phyloP scores from a whole-genome alignment of 2,329 filamentous ascomycete genomes.

The Phaeoacremonium minimum region DNA sequence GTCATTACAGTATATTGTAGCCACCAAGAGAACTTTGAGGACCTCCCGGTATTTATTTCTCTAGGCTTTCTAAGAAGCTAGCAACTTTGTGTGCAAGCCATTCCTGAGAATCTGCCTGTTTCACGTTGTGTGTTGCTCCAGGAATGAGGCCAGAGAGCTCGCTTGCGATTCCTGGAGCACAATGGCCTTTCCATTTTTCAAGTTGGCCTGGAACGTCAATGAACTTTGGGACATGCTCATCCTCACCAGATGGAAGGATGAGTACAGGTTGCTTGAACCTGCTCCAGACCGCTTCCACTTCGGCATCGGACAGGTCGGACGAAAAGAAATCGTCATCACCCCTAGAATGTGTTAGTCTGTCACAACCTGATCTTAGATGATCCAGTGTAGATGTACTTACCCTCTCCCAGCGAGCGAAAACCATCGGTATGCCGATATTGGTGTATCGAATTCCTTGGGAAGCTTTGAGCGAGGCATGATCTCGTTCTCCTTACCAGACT shows the following conservation, averaged over 20 bases:
- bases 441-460: slow-evolving; percentile 32
- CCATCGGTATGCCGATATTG: slow-evolving; percentile 50
- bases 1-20: no score
- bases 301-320: slow-evolving; percentile 60
- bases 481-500: slow-evolving; percentile 47
- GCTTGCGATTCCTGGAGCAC: slow-evolving; percentile 37
- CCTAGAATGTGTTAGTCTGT: slow-evolving; percentile 23
- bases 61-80: slow-evolving; percentile 34
- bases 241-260: slow-evolving; percentile 60
- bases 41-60: no score
- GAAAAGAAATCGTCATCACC: slow-evolving; percentile 87
- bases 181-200: slow-evolving; percentile 48
- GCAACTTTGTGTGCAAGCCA: slow-evolving; percentile 46
- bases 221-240: slow-evolving; percentile 57
- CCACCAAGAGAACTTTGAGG: no score
- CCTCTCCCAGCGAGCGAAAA: slow-evolving; percentile 43
- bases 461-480: slow-evolving; percentile 46
- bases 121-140: slow-evolving; percentile 46
- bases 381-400: slow-evolving; percentile 29
- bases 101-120: slow-evolving; percentile 35
- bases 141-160: slow-evolving; percentile 48
- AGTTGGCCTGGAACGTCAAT: slow-evolving; percentile 57
- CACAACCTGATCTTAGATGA: not conserved
- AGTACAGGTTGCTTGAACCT: slow-evolving; percentile 55
- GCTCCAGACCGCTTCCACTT: slow-evolving; percentile 62